Evolutionary conservation across 495 filamentous ascomycete genomes (phyloP), one percentile per base, ranked within the genome.

Genomic region (Xylaria flabelliformis): DNA sequence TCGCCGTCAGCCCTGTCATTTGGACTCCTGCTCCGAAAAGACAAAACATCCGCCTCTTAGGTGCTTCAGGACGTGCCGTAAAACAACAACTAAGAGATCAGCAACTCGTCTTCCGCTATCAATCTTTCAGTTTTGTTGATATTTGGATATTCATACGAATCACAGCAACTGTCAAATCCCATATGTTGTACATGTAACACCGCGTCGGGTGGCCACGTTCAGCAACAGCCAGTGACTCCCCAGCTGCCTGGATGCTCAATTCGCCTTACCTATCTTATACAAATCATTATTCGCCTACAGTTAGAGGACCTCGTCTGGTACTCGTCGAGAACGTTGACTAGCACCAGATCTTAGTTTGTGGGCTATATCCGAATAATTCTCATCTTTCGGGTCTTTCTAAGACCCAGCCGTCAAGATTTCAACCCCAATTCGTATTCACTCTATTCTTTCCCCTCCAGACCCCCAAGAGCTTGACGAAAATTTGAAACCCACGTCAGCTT

Each of bases 391-490:
- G 77, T 77, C 75, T 77, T 6, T 74, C 19, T 17, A 67, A 50
- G 77, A 79, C 83, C 83, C 76, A 82, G 64, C 79, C 83, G 82
- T 76, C 83, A 85, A 82, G 74, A 85, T 85, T 82, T 82, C 83
- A 69, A 83, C 82, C 72, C 83, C 82, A 79, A 77, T 85, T 58
- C 81, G 83, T 74, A 85, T 85, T 72, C 80, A 84, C 75, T 83
- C 83, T 69, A 85, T 85, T 78, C 77, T 85, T 76, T 85, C 83
- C 70, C 82, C 82, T 69, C 74, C 83, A 70, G 80, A 83, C 75
- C 82, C 79, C 69, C 77, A 79, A 67, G 82, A 81, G 67, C 63
- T 77, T 72, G 80, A 82, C 78, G 81, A 81, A 67, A 74, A 73
- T 64, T 69, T 78, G 46, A 78, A 76, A 69, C 73, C 71, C 67